These are phyloP conservation scores for Fusarium oligoseptatum DNA, from an alignment of 2,329 filamentous ascomycete species.

Conservation along the genomic window DNA sequence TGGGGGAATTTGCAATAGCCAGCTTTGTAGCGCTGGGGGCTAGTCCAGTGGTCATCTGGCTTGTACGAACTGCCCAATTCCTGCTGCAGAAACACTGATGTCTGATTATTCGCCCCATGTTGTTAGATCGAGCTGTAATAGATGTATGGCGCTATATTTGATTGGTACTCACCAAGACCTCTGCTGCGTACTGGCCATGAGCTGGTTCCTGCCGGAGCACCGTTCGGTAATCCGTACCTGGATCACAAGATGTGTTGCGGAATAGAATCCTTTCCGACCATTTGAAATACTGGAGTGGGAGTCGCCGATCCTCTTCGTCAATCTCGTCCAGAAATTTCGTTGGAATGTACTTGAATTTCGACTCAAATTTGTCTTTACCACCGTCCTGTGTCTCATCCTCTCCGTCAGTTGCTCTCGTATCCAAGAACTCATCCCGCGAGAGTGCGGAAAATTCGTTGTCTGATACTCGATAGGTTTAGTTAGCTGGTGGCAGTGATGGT, in stretches of 20 bases:
- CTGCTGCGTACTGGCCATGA: neutral
- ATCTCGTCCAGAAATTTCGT: accelerated
- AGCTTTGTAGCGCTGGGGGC: neutral
- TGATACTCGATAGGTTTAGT: too few relatives aligned
- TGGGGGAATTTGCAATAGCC: neutral
- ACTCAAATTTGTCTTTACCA: neutral
- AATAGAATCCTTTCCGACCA: neutral
- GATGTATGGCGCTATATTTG: neutral
- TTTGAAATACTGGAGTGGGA: neutral
- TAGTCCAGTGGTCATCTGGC: neutral
- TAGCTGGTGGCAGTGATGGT: too few relatives aligned
- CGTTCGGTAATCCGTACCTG: neutral
- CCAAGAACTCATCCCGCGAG: neutral
- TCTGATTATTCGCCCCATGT: neutral
- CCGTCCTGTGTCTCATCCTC: neutral
- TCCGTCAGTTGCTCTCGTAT: neutral
- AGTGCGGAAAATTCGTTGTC: neutral
- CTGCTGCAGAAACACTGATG: neutral
- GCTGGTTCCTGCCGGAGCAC: neutral
- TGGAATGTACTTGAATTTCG: neutral
- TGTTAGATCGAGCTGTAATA: neutral
- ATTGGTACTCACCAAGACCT: neutral
- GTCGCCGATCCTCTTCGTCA: neutral
- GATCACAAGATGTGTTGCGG: neutral
- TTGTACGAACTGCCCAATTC: neutral